Percentiles rank a stretch among this genome's conserved stretches.
Conservation (phyloP, 1,139 yeast species). For the Pichia sp. region DNA sequence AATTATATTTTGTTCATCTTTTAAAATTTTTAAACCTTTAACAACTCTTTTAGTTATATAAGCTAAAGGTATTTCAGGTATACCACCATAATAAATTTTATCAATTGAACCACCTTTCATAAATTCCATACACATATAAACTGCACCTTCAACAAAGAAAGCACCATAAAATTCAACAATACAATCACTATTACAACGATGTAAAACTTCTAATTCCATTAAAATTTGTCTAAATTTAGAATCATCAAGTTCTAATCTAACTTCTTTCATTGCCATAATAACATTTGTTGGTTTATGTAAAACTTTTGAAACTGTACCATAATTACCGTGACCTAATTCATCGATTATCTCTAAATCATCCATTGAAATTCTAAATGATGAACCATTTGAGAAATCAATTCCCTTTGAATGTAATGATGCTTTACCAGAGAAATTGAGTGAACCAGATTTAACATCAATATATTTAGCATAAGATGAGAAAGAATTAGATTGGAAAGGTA, state of each 20-base stretch:
- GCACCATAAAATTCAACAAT: slow-evolving; percentile 97
- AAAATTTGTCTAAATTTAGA: slow-evolving; percentile 84
- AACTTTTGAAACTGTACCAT: slow-evolving; percentile 91
- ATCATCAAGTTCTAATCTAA: slow-evolving; percentile 84
- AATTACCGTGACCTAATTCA: slow-evolving; percentile 91
- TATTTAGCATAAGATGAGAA: slow-evolving; percentile 83
- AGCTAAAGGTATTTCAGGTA: slow-evolving; percentile 75
- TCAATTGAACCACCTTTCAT: slow-evolving; percentile 98
- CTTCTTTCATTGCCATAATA: slow-evolving; percentile 96
- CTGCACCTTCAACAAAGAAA: slow-evolving; percentile 95
- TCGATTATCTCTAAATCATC: slow-evolving; percentile 80
- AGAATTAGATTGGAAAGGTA: slow-evolving; percentile 33
- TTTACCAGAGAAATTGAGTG: slow-evolving; percentile 86
- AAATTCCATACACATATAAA: slow-evolving; percentile 95
- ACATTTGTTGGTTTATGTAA: slow-evolving; percentile 91
- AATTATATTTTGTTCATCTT: slow-evolving; percentile 83
- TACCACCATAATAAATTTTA: slow-evolving; percentile 64
- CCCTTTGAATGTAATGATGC: slow-evolving; percentile 90
- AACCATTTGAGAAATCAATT: slow-evolving; percentile 81
- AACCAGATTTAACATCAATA: slow-evolving; percentile 86
- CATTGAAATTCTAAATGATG: slow-evolving; percentile 76
- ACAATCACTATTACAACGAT: slow-evolving; percentile 81
- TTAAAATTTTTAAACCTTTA: slow-evolving; percentile 73
- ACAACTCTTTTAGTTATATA: slow-evolving; percentile 77
- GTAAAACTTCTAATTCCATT: slow-evolving; percentile 92